These are phyloP conservation scores for Curvularia lunata DNA, from an alignment of 2,329 filamentous ascomycete species.

Conservation along the genomic window DNA sequence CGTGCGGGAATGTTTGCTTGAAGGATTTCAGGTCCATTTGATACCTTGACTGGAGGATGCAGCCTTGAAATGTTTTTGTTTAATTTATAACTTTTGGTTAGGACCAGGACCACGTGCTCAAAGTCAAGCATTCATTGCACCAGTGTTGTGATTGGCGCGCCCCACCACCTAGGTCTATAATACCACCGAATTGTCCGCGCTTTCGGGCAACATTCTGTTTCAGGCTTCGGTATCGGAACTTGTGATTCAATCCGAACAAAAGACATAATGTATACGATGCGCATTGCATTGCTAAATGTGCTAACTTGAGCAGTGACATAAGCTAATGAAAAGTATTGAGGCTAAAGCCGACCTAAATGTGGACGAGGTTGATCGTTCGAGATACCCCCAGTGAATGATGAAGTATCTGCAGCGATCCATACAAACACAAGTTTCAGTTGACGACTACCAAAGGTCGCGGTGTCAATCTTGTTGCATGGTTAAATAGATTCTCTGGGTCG, in stretches of 20 bases:
- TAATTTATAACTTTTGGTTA: too few species aligned
- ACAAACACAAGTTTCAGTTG: constrained; percentile 10
- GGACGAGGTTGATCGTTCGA: too few species aligned
- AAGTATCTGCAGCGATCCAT: not conserved
- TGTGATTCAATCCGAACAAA: not conserved
- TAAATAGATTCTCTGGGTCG: constrained; percentile 45
- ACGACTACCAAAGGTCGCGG: constrained; percentile 30
- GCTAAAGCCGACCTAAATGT: too few species aligned
- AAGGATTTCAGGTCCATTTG: not conserved
- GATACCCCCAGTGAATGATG: too few species aligned
- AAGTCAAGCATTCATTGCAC: not conserved
- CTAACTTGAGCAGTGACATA: too few species aligned
- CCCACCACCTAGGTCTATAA: not conserved
- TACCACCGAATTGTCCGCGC: not conserved
- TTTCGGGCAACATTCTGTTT: not conserved
- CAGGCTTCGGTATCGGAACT: not conserved
- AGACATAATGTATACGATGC: too few species aligned
- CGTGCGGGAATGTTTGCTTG: not conserved
- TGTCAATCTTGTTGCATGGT: constrained; percentile 33
- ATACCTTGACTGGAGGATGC: not conserved
- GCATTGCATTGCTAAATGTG: too few species aligned
- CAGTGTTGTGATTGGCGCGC: not conserved
- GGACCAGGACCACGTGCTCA: not conserved
- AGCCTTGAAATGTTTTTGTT: too few species aligned
- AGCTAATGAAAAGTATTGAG: too few species aligned